Base-by-base conservation (phyloP, 768 basidiomycete species). In the Termitomyces sp. region DNA sequence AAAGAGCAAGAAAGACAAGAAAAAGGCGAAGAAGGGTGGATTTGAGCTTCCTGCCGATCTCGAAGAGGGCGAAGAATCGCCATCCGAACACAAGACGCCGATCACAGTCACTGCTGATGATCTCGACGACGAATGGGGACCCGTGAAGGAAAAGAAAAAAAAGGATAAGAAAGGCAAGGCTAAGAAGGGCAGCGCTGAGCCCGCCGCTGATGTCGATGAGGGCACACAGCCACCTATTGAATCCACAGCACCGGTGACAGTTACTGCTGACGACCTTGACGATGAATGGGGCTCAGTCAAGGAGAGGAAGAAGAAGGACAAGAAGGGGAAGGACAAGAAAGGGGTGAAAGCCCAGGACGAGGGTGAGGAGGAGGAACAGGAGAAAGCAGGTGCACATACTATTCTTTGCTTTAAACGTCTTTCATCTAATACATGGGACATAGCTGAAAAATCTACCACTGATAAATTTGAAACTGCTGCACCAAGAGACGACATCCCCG, bases 81-180 rank as follows among this genome's bases (percentile, higher is more conserved):
- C 54, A 14, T 58, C 65, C 54, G 62, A 70, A 61, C 62, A 70
- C 8, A 79, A 80, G 64, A 67, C 64, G 40, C 71, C 80, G 10
- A 67, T 79, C 17, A 75, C 82, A 54, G 75, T 80, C 48, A 82
- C 81, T 19, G 83, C 86, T n/a, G 87, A 88, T 43, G 86, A 87
- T 62, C 74, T 85, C 58, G 84, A 85, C 21, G 85, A 89, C 63
- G 88, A 90, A 66, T 86, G 83, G 79, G 85, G 80, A 10, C 77
- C 78, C 0, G 77, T 79, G 37, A 81, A 83, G 63, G 78, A 77
- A 62, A 85, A 84, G 68, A 79, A 76, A 55, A 84, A 83, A 74
- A 83, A 84, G 65, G 76, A 74, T 45, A 82, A 82, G 71, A 81
- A 81, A 65, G 74, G 74, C n/a, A 83, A 82, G 62, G 74, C 68